Base-by-base conservation (phyloP, 106 monocot genomes). In the Platanthera zijinensis region DNA sequence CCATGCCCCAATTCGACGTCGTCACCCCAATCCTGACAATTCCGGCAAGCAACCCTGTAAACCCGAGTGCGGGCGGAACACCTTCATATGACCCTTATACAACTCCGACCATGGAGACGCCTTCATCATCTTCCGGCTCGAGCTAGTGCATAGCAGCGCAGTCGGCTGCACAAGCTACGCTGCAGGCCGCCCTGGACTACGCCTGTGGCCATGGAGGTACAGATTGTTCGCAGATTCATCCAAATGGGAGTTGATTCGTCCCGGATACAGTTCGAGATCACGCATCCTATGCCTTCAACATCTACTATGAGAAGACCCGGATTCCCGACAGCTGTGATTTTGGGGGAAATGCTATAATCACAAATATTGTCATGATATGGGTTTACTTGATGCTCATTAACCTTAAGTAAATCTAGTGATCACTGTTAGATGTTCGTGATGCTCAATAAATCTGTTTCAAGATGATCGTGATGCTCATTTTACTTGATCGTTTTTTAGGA, bases 141-240 rank as follows among this genome's bases (percentile, higher is more conserved):
- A 88, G 90, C 76, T 94, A 88, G 90, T 94, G 94, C 70, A 70
- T 94, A 46, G 90, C 94, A 9, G 89, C 86, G 72, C 85, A 78
- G 51, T 76, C 80, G 5, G 94, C 91, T 10, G 85, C 89, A 4
- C 76, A 87, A 72, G 80, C 94, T 8, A 81, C 89, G 7, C 57
- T 95, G 71, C 94, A 95, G 82, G 91, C 89, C 10, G 91, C 94
- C 46, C 83, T 91, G 30, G 94, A 91, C 63, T 91, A 89, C 70
- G 89, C 94, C 12, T 94, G 94, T 48, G 94, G 94, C 11, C 89
- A 87, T 53, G 94, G 94, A 8, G 88, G 90, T 1, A 85, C 94
- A 10, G 94, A 95, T 79, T 95, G 94, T 51, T 87, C 91, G 0
- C 78, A 79, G 12, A 95, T 95, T 73, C 87, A 95, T 71, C 64